phyloP scores from a whole-genome alignment of 2,329 filamentous ascomycete species.

The Neopestalotiopsis sp. region DNA sequence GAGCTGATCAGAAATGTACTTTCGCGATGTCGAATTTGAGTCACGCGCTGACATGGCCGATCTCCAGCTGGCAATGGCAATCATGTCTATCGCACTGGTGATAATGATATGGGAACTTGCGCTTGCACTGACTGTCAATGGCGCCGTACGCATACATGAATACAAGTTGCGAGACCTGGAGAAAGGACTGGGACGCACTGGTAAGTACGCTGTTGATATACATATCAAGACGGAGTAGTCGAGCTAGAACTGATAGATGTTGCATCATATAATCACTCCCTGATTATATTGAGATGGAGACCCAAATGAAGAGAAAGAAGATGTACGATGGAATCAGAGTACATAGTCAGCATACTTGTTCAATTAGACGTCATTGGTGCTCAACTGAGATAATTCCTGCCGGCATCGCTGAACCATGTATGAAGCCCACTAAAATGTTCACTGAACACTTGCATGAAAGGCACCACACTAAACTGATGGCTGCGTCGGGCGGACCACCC shows the following conservation, averaged over 20 bases:
- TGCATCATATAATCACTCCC: not conserved
- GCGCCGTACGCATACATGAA: not conserved
- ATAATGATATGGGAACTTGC: not conserved
- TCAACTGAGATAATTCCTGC: no score
- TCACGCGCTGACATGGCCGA: not conserved
- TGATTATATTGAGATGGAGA: no score
- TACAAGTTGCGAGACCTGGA: not conserved
- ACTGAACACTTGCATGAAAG: no score
- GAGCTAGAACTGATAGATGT: not conserved
- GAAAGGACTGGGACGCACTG: not conserved
- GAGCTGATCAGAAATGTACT: not conserved
- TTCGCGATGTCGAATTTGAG: constrained; percentile 1
- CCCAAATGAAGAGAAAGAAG: no score
- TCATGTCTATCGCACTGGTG: not conserved
- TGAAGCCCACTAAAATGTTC: no score
- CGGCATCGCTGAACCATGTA: no score
- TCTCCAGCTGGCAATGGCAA: not conserved
- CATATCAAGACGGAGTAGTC: not conserved
- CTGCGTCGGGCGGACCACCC: no score
- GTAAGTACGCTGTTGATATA: not conserved
- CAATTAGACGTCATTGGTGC: no score
- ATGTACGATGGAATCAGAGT: no score
- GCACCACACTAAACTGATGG: no score
- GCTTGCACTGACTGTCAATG: not conserved
- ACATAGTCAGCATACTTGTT: no score